Percentiles rank a stretch among this genome's conserved stretches.
phyloP scores from a whole-genome alignment of 257 asterid species.

The Capsicum pubescens region DNA sequence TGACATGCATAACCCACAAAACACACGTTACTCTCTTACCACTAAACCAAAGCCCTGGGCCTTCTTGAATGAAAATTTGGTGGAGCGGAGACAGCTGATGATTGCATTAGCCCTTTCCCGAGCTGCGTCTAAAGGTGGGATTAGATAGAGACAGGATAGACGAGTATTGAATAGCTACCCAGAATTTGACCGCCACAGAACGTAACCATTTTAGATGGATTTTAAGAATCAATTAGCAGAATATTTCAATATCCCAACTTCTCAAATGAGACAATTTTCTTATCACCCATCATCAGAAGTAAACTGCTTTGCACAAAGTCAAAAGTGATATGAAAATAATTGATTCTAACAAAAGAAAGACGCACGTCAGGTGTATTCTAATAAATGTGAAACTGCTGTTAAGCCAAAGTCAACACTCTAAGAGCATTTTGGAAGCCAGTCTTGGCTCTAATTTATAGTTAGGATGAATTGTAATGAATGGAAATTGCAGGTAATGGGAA shows the following conservation, averaged over 20 bases:
- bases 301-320: neutral
- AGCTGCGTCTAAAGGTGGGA: neutral
- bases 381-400: neutral
- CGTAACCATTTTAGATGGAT: neutral
- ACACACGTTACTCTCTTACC: neutral
- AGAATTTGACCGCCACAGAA: neutral
- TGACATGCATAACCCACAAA: neutral
- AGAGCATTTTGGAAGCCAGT: neutral
- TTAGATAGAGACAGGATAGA: neutral
- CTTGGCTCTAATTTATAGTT: neutral
- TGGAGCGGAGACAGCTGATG: neutral
- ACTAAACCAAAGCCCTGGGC: neutral
- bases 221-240: neutral
- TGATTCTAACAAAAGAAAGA: conserved; percentile 11
- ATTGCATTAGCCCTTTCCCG: neutral
- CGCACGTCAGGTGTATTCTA: neutral
- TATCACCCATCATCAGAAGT: neutral
- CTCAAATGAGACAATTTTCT: neutral
- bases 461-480: neutral
- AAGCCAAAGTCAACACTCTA: neutral
- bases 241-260: conserved; percentile 6
- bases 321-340: neutral
- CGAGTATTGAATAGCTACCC: neutral
- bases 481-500: neutral
- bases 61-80: neutral